Evolutionary conservation across 1,139 yeast species (phyloP), one percentile per base, ranked within the genome.

Genomic region (Blastobotrys apis): DNA sequence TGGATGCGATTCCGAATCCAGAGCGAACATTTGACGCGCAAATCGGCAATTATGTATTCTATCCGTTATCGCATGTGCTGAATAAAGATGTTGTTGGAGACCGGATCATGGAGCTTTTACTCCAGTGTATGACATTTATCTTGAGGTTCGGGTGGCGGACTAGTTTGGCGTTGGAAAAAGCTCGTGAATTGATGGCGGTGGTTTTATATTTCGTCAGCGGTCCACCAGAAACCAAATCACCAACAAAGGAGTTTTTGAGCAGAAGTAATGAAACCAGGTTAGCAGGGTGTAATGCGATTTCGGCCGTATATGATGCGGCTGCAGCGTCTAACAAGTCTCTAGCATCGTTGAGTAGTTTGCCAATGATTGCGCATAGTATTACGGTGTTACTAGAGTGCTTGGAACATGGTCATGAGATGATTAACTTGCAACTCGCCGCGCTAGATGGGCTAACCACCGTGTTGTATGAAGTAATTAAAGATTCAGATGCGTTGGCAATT

Each of bases 41-140:
- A 77, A 58, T 80, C 17, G 84, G 82, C 0, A 85, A 81, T 52
- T 80, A 80, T 50, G 68, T 81, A 2, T 80, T 79, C 58, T 73
- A 78, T 22, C 87, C 88, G 0, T 53, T 81, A 1, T 71, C 79
- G 1, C 71, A 72, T 46, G 57, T 81, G 1, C 60, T 81, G 31
- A 74, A 74, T 49, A 57, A 62, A 37, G 61, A 66, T 17, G 40
- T 39, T 12, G 55, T 78, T 1, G 68, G 73, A 2, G 75, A 73
- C 43, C 51, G 69, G 1, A 73, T 69, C 37, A 63, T 71, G 2
- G 78, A 75, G 47, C 59, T 64, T 23, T 58, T 75, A 1, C 55
- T 79, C 8, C 58, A 63, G 12, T 64, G 75, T 15, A 52, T 80
- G 6, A 58, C 65, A 2, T 59, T 67, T 10, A 55, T 81, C 19